Evolutionary conservation across 495 filamentous ascomycete genomes (phyloP), one percentile per base, ranked within the genome.

Genomic region (Platismatia glauca): DNA sequence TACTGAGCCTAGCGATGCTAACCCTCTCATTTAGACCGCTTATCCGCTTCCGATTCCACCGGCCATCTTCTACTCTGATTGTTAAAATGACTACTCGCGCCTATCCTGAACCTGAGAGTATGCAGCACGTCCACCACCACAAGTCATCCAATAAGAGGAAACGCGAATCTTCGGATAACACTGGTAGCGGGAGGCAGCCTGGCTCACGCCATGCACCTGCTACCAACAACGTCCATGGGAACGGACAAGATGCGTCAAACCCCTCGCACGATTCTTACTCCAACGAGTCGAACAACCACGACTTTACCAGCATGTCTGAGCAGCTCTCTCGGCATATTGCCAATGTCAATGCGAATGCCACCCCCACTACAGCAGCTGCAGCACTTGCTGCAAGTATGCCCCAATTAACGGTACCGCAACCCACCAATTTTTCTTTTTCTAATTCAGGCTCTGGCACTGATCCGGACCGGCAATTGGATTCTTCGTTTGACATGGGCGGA

Each of bases 391-490:
- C 84, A 57, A 79, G 83, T 68, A 87, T 86, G 70, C 84, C 83
- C 24, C 81, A 81, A 22, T 81, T 90, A 68, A 88, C 84, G 58
- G 81, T 89, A 11, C 87, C 87, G 5, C 86, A 85, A 68, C 74
- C 84, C 6, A 90, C 87, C 1, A 86, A 89, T 65, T 79, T 88
- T 61, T 82, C 85, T 0, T 90, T 90, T 68, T 79, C 80, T 61
- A 69, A 69, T 59, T 68, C 70, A 70, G 70, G 73, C 38, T 64
- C 68, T 61, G 66, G 66, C n/a, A 71, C 71, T 31, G 70, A 73
- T 55, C 69, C 67, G 20, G 72, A 77, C 61, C 61, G 73, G 20
- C 73, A 75, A 44, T 53, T 73, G 8, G 74, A 79, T 44, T 70
- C 74, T 16, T 73, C 76, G 12, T 72, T 75, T 44, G 75, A 74